Evolutionary conservation across 768 basidiomycete genomes (phyloP).

Genomic region (Lenzites betulinus): DNA sequence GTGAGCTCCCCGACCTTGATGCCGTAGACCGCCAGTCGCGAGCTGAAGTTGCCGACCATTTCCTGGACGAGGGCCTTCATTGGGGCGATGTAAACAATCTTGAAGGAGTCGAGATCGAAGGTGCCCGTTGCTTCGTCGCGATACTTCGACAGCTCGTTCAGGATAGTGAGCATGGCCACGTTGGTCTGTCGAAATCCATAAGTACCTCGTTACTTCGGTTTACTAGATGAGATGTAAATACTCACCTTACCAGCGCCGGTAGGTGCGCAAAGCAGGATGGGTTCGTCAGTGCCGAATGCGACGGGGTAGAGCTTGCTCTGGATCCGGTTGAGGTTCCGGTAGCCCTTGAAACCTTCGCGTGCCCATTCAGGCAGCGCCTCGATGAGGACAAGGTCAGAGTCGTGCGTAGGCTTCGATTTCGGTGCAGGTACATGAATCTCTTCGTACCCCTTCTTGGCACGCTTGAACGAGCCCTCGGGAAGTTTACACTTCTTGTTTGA

Average conservation of each 20-base stretch:
- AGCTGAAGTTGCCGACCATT: conserved; percentile 93
- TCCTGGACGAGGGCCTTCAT: conserved; percentile 99
- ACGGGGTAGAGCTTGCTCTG: conserved; percentile 93
- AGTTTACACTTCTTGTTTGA: conserved; percentile 98
- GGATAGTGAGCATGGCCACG: conserved; percentile 93
- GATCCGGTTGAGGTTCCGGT: conserved; percentile 81
- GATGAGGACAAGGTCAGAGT: conserved; percentile 73
- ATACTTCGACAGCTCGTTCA: conserved; percentile 87
- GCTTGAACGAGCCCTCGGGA: conserved; percentile 97
- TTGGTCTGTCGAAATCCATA: conserved; percentile 71
- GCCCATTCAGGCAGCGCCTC: conserved; percentile 83
- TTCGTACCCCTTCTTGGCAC: conserved; percentile 94
- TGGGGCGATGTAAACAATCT: conserved; percentile 96
- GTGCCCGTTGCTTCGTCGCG: conserved; percentile 78
- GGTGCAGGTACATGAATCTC: conserved; percentile 97
- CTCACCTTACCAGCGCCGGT: conserved; percentile 97
- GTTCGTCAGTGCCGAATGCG: conserved; percentile 94
- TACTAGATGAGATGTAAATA: neutral
- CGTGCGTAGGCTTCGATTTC: conserved; percentile 65
- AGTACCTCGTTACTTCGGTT: neutral
- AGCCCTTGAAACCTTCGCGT: conserved; percentile 77
- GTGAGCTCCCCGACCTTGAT: conserved; percentile 94
- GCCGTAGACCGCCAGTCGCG: conserved; percentile 68
- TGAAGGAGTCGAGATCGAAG: conserved; percentile 89
- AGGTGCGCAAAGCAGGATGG: conserved; percentile 93